phyloP scores from a whole-genome alignment of 2,329 filamentous ascomycete species.

The Blastomyces gilchristii region DNA sequence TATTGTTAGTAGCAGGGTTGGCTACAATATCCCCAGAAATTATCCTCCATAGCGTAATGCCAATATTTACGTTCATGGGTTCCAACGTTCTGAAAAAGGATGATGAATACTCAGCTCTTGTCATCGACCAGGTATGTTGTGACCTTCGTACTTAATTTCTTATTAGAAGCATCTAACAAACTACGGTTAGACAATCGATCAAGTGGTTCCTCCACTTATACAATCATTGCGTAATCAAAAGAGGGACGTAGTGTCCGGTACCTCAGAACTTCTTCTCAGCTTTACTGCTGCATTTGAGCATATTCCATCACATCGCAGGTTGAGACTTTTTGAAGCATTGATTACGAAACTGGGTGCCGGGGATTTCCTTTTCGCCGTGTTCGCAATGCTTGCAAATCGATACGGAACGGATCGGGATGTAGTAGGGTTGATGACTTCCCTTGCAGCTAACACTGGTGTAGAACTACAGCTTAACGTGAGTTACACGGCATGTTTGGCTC shows the following conservation, averaged over 20 bases:
- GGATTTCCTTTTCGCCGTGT: conserved; percentile 78
- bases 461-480: conserved; percentile 56
- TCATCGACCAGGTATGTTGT: conserved; percentile 58
- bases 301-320: conserved; percentile 75
- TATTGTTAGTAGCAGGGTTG: conserved; percentile 77
- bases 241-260: conserved; percentile 67
- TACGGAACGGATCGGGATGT: conserved; percentile 69
- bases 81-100: conserved; percentile 81
- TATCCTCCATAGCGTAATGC: conserved; percentile 95
- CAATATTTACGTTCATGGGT: conserved; percentile 97
- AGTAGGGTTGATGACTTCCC: conserved; percentile 60
- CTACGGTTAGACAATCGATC: conserved; percentile 58
- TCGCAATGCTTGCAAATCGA: conserved; percentile 83
- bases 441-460: conserved; percentile 63
- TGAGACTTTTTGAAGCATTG: conserved; percentile 72
- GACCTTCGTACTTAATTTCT: not conserved
- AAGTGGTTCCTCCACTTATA: conserved; percentile 85
- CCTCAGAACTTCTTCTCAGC: conserved; percentile 82
- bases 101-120: conserved; percentile 93
- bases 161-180: conserved; percentile 25
- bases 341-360: conserved; percentile 73
- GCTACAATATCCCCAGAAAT: conserved; percentile 81
- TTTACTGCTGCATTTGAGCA: conserved; percentile 96
- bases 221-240: conserved; percentile 69
- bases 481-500: not conserved